Evolutionary conservation across 2,329 filamentous ascomycete genomes (phyloP).

Genomic region (Herpotrichia juniperi): DNA sequence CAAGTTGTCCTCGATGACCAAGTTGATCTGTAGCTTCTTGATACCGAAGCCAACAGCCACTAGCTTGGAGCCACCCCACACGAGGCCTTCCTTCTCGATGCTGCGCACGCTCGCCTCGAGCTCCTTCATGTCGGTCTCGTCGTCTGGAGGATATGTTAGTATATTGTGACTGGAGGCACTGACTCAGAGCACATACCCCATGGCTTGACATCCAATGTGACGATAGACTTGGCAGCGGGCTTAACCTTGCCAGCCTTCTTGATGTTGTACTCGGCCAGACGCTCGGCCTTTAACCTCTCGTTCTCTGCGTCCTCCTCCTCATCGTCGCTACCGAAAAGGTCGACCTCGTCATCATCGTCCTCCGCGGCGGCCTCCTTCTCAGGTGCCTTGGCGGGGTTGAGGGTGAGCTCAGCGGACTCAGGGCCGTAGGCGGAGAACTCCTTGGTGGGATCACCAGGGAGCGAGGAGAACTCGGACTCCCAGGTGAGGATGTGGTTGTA

Average conservation of each 20-base stretch:
- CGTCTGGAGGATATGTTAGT: conserved; percentile 62
- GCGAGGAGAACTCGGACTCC: conserved; percentile 88
- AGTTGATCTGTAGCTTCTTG: conserved; percentile 98
- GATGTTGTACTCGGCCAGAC: conserved; percentile 90
- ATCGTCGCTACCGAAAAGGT: conserved; percentile 91
- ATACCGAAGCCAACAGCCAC: conserved; percentile 95
- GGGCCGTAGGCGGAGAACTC: conserved; percentile 90
- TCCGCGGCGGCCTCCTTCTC: conserved; percentile 61
- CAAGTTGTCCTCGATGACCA: conserved; percentile 98
- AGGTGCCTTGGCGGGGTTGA: conserved; percentile 86
- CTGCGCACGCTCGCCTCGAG: conserved; percentile 80
- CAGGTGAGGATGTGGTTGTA: conserved; percentile 98
- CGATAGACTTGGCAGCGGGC: conserved; percentile 91
- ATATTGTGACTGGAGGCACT: conserved; percentile 3
- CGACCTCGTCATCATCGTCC: conserved; percentile 74
- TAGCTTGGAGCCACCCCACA: conserved; percentile 92
- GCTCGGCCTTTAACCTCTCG: conserved; percentile 81
- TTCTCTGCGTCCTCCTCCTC: conserved; percentile 75
- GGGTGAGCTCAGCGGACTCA: conserved; percentile 74
- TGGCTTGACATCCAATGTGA: conserved; percentile 96
- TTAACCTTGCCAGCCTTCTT: conserved; percentile 97
- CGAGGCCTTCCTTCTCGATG: conserved; percentile 91
- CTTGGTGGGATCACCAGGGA: conserved; percentile 90
- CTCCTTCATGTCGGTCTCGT: conserved; percentile 89
- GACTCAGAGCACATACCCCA: conserved; percentile 75